Base-by-base conservation (phyloP, 306 rosid genomes). In the Dryas octopetala region DNA sequence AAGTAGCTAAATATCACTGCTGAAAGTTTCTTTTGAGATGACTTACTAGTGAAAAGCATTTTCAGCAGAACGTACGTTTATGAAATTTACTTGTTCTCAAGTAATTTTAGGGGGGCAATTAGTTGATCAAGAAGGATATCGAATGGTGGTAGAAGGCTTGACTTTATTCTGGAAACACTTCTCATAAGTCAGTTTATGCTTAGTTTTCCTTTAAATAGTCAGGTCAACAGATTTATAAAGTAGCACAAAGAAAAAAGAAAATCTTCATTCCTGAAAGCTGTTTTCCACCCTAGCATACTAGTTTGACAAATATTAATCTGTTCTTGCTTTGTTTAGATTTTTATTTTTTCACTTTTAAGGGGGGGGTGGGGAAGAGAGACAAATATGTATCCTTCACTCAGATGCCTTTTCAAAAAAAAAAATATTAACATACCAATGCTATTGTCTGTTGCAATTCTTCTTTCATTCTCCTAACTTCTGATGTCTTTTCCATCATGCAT, bases 401-500 rank as follows among this genome's bases (percentile, higher is more conserved):
- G 69, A 45, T 28, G 23, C 54, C 51, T 73, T 61, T 40, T 51
- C 8, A 71, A 76, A 78, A 62, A 58, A 58, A 73, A 53, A 78
- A 63, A 60, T 41, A 38, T 61, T 10, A 79, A 82, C 86, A 53
- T 87, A 94, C 98, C 98, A 28, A 64, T 59, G 95, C 58, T 83
- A 90, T 75, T 50, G 82, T 82, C 71, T 78, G 85, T 62, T 82
- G 83, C 85, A 90, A 76, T 47, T 78, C 83, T 48, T 86, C 91
- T 86, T 85, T 88, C 95, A 79, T 74, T 83, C 87, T 83, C 76
- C 87, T 85, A 70, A 87, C 86, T 85, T 91, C 91, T 46, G 91
- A 75, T 19, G 95, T 90, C 71, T 74, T 87, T 63, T 83, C 87
- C 88, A 90, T 65, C 96, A 91, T 88, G 74, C 59, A 51, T 60